Base-by-base conservation (phyloP, 192 early-diverging fungal species). In the Backusella parvicylindrica region DNA sequence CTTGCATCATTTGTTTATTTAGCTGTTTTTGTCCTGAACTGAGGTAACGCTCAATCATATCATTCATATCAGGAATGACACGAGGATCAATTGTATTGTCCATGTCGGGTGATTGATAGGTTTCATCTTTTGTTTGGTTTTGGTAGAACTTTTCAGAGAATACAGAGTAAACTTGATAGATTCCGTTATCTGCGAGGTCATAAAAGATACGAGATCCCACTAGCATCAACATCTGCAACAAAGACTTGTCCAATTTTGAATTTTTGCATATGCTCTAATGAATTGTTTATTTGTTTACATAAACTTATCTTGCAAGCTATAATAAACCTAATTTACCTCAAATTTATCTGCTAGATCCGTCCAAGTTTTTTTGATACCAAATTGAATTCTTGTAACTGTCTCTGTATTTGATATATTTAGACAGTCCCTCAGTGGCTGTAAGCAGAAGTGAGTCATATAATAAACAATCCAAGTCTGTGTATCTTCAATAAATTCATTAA, bases 381-480 rank as follows among this genome's bases (percentile, higher is more conserved):
- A 28, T 71, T 82, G 77, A 31, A 87, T 76, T 28, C 72, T 74
- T 49, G 71, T 70, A 32, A 77, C 72, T 32, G 84, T 31, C 18
- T 81, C 79, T 35, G 73, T 63, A 6, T 79, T 73, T 37, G 79
- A 77, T 3, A 81, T 79, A 26, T 84, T 74, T 56, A 87, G 70
- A 41, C 83, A 86, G 38, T 83, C 77, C 37, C 81, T 79, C 49
- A 87, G 33, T 43, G 84, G 74, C 21, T 74, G 74, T 36, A 87
- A 66, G 18, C 81, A 81, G 36, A 83, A 71, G 11, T 41, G 35
- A 15, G 21, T 40, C 11, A 73, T 18, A 31, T 49, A n/a, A 4
- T 73, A 36, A 64, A 26, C 36, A 40, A 56, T n/a, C 72, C 72
- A 73, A 15, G 35, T 40, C 32, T 73, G 53, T 4, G 40, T 64